Evolutionary conservation across 805 yeast species (phyloP).

Genomic region (Sugiyamaella valdiviana): DNA sequence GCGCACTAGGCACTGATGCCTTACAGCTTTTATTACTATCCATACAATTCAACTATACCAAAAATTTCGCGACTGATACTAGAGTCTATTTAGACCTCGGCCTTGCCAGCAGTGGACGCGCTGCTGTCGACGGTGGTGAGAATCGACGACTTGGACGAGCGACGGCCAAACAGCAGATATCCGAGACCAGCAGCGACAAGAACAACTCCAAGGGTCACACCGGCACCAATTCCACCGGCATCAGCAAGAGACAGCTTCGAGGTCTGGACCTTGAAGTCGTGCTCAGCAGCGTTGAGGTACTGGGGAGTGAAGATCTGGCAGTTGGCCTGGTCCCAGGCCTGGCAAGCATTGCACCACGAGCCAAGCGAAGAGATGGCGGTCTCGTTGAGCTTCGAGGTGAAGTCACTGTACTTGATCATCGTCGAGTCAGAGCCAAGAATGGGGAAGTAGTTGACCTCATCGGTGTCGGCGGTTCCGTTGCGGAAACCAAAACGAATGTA

Average conservation of each 20-base stretch:
- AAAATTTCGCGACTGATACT: not conserved
- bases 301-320: constrained; percentile 32
- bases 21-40: too few relatives aligned
- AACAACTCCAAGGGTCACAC: constrained; percentile 40
- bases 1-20: too few relatives aligned
- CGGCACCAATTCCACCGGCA: constrained; percentile 50
- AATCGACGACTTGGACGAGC: not conserved
- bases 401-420: constrained; percentile 35
- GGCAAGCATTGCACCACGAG: constrained; percentile 40
- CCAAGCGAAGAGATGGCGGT: constrained; percentile 28
- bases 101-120: not conserved
- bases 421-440: constrained; percentile 33
- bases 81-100: not conserved
- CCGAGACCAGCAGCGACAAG: constrained; percentile 31
- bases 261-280: constrained; percentile 20
- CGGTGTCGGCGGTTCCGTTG: constrained; percentile 37
- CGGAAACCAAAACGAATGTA: constrained; percentile 42
- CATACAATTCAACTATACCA: too few relatives aligned
- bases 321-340: constrained; percentile 25
- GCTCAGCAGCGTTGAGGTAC: constrained; percentile 21
- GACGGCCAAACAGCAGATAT: constrained; percentile 7
- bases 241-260: constrained; percentile 32
- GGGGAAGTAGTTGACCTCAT: constrained; percentile 31
- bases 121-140: not conserved
- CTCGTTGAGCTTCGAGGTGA: constrained; percentile 26